Conservation (phyloP, 345 rosid genomes). For the Aquilaria malaccensis region DNA sequence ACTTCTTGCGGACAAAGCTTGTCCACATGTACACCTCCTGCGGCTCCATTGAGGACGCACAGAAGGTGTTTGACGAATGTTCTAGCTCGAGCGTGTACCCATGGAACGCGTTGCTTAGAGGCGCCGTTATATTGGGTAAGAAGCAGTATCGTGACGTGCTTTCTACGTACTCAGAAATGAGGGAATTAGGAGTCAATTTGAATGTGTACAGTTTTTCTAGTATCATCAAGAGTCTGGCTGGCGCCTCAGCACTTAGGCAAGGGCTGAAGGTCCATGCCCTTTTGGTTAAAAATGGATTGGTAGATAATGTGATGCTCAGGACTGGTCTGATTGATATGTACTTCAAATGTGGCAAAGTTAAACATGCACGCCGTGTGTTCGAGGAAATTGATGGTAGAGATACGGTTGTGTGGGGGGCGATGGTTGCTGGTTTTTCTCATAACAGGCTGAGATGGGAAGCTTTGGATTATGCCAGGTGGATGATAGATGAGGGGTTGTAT, state of each 20-base stretch:
- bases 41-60: slow-evolving; percentile 59
- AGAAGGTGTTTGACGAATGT: slow-evolving; percentile 54
- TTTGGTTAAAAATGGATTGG: slow-evolving; percentile 59
- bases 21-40: slow-evolving; percentile 68
- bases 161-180: slow-evolving; percentile 55
- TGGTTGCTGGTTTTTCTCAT: slow-evolving; percentile 79
- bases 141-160: slow-evolving; percentile 54
- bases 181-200: slow-evolving; percentile 60
- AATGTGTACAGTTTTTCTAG: slow-evolving; percentile 64
- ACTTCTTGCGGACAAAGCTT: slow-evolving; percentile 58
- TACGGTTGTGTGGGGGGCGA: slow-evolving; percentile 74
- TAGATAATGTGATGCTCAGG: slow-evolving; percentile 43
- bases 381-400: slow-evolving; percentile 65
- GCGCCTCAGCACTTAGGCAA: slow-evolving; percentile 63
- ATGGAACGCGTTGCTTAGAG: slow-evolving; percentile 87
- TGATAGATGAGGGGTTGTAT: slow-evolving; percentile 53
- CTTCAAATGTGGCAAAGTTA: slow-evolving; percentile 69
- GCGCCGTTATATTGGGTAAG: slow-evolving; percentile 63
- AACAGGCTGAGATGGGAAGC: slow-evolving; percentile 64
- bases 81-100: slow-evolving; percentile 44
- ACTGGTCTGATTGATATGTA: slow-evolving; percentile 77
- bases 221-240: slow-evolving; percentile 76
- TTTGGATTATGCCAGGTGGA: slow-evolving; percentile 47
- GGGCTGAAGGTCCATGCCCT: slow-evolving; percentile 72
- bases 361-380: slow-evolving; percentile 48